Evolutionary conservation across 129 eudicot species (phyloP).

Genomic region (Flaveria ramosissima): DNA sequence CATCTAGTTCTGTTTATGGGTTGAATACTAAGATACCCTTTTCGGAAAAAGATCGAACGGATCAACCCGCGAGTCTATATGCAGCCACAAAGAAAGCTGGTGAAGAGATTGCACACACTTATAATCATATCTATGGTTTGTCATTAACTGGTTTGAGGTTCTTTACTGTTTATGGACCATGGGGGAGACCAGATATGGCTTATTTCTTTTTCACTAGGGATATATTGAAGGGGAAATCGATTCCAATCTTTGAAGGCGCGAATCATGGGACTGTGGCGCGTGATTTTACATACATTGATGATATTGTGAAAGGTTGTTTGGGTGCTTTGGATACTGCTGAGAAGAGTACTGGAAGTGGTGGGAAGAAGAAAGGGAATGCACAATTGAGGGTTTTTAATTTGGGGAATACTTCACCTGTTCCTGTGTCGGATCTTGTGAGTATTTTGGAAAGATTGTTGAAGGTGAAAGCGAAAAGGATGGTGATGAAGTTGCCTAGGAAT

Average conservation of each 20-base stretch:
- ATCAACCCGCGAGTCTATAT: conserved; percentile 82
- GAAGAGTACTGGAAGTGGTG: conserved; percentile 90
- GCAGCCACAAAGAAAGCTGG: conserved; percentile 92
- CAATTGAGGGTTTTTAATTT: conserved; percentile 73
- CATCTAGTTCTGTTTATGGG: conserved; percentile 87
- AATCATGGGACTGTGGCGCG: conserved; percentile 86
- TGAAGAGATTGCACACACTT: conserved; percentile 84
- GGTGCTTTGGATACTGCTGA: conserved; percentile 87
- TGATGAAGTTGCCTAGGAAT: conserved; percentile 78
- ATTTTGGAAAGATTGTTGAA: conserved; percentile 80
- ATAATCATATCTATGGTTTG: conserved; percentile 80
- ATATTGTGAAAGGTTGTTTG: conserved; percentile 91
- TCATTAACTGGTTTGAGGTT: conserved; percentile 81
- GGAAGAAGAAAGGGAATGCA: conserved; percentile 83
- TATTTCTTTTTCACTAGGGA: conserved; percentile 80
- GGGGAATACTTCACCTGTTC: conserved; percentile 89
- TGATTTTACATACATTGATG: conserved; percentile 87
- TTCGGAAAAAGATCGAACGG: conserved; percentile 83
- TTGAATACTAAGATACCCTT: conserved; percentile 76
- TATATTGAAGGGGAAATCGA: conserved; percentile 68
- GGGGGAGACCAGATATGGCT: conserved; percentile 98
- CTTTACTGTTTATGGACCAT: conserved; percentile 92
- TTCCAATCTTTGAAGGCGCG: conserved; percentile 71
- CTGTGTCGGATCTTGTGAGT: conserved; percentile 69
- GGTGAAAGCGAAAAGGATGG: conserved; percentile 62